phyloP scores from a whole-genome alignment of 202 grass and related monocot species.

The Zizania palustris region DNA sequence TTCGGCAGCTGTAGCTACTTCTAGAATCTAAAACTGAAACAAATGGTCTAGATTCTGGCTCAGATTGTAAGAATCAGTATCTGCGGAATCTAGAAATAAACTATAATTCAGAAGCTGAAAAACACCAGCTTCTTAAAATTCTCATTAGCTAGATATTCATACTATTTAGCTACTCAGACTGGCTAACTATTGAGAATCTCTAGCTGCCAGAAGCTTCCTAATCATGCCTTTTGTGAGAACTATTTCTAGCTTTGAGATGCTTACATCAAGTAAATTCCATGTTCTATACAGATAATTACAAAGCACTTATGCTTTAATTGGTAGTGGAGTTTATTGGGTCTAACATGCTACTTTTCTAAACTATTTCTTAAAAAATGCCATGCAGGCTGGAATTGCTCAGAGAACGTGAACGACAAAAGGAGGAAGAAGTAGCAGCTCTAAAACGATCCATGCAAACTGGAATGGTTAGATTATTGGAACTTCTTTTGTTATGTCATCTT shows the following conservation, averaged over 20 bases:
- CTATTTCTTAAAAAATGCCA: conserved; percentile 4
- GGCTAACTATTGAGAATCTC: too few species aligned
- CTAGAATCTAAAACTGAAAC: too few species aligned
- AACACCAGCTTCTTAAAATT: too few species aligned
- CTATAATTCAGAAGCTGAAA: too few species aligned
- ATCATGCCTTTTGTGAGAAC: too few species aligned
- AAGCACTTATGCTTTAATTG: conserved; percentile 7
- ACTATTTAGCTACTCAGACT: too few species aligned
- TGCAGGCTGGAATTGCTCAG: conserved; percentile 78
- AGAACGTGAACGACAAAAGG: conserved; percentile 88
- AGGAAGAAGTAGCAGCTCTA: conserved; percentile 82
- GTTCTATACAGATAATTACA: neutral
- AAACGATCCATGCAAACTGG: conserved; percentile 97
- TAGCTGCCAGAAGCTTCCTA: too few species aligned
- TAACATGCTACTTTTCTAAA: conserved; percentile 20
- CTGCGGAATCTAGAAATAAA: too few species aligned
- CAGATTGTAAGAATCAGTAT: too few species aligned
- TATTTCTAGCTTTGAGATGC: neutral
- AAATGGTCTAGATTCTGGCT: too few species aligned
- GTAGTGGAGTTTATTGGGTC: neutral
- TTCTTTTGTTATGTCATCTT: neutral
- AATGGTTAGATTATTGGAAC: conserved; percentile 65
- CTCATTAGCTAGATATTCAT: too few species aligned
- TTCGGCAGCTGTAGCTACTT: too few species aligned
- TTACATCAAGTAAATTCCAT: neutral